These are phyloP conservation scores for Cordyceps cateniannulata DNA, from an alignment of 2,329 filamentous ascomycete species.

Conservation along the genomic window DNA sequence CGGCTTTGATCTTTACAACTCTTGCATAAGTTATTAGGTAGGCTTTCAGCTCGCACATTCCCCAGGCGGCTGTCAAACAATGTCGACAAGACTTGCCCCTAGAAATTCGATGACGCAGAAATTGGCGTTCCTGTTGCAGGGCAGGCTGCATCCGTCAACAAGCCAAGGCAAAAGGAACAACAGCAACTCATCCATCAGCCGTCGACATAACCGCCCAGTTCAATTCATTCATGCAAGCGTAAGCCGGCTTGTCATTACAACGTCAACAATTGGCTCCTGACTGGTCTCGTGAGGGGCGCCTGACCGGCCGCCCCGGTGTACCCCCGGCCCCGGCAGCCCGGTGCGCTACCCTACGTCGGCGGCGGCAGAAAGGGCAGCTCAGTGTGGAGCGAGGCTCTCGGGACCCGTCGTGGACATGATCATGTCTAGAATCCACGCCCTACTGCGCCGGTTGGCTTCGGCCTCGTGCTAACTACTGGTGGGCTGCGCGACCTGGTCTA, in stretches of 20 bases:
- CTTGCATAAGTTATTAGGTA: background rate
- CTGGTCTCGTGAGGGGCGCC: slow-evolving; percentile 3
- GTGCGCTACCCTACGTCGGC: slow-evolving; percentile 1
- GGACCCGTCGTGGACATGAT: slow-evolving; percentile 8
- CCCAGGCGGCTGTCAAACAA: background rate
- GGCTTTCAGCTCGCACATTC: too few species aligned
- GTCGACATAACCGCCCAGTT: background rate
- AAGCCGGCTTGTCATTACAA: slow-evolving; percentile 3
- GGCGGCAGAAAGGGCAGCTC: background rate
- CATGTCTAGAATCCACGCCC: slow-evolving; percentile 1
- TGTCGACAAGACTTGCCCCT: background rate
- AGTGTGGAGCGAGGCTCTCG: background rate
- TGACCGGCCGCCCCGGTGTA: slow-evolving; percentile 2
- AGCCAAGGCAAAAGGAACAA: background rate
- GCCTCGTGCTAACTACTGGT: background rate
- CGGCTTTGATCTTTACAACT: background rate
- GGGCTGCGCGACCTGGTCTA: background rate
- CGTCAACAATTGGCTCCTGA: background rate
- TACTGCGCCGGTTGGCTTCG: slow-evolving; percentile 10
- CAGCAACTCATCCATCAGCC: background rate
- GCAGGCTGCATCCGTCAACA: background rate
- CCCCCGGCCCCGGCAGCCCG: background rate
- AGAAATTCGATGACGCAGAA: background rate
- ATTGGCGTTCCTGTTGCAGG: background rate
- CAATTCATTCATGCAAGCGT: background rate